Evolutionary conservation across 148 eudicot genomes (phyloP), one percentile per base, ranked within the genome.

Genomic region (Polygonum aviculare): DNA sequence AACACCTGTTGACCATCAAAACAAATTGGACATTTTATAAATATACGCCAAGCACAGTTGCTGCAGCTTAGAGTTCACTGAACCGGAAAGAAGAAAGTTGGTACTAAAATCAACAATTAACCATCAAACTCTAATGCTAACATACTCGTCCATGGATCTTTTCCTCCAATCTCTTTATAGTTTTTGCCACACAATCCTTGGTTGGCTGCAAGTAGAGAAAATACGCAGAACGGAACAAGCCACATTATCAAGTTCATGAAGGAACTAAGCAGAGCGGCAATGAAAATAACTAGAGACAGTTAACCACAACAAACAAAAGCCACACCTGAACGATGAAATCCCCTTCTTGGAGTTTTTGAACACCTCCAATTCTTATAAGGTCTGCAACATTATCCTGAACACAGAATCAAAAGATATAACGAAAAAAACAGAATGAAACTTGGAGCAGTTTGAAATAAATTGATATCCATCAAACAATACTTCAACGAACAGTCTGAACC

Each of bases 61-160:
- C 35, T 22, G 65, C 12, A 59, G 35, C 65, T 19, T 19, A 59
- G 65, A 59, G 65, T 59, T 62, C 38, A 62, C 1, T 10, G 36
- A 7, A 62, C 33, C 10, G 14, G 39, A 62, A 62, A 62, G 69
- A 62, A 9, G 18, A 12, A 14, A 31, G 18, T 12, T 63, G 8
- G 31, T 21, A 35, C 7, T 31, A 63, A 12, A 63, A 63, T 69
- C 45, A 45, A 35, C 60, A 31, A 44, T 40, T 21, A 71, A 38
- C 40, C 33, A 39, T 40, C 60, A 54, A 54, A 19, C 9, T 18
- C 26, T 18, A 16, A 14, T 69, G 19, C 4, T 69, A 35, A 80
- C 94, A 86, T 82, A 91, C 98, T 75, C 93, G 87, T 60, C 94
- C 98, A 72, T 87, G 85, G 49, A 93, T 88, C 87, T 91, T 93